A percentile compares a stretch with the other conserved stretches of the same genome.
Conservation (phyloP, 139 green algal genomes). For the Zygnema cylindricum region DNA sequence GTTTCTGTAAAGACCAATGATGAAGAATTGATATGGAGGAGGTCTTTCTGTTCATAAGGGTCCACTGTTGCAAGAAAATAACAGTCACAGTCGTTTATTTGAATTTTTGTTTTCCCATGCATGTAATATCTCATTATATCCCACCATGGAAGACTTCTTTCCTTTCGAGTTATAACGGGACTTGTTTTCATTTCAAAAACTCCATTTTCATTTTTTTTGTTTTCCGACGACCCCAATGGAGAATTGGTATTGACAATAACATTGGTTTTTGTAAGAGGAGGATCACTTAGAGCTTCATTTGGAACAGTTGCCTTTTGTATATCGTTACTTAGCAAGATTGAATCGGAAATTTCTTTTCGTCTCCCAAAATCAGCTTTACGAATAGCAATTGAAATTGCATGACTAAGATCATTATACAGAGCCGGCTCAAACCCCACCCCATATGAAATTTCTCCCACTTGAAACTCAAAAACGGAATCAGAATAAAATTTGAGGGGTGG, state of each 20-base stretch:
- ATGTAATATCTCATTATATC: conserved; percentile 61
- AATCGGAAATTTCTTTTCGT: neutral
- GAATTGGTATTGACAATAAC: too few relatives aligned
- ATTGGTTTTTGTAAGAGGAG: neutral
- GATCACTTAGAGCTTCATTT: neutral
- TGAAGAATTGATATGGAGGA: conserved; percentile 32
- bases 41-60: conserved; percentile 56
- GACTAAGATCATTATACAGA: conserved; percentile 52
- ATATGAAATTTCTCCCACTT: conserved; percentile 24
- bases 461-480: conserved; percentile 9
- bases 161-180: conserved; percentile 16
- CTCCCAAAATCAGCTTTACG: conserved; percentile 39
- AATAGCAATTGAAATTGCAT: conserved; percentile 43
- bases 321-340: too few relatives aligned
- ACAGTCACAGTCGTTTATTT: conserved; percentile 19
- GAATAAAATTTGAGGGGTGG: conserved; percentile 56
- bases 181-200: neutral
- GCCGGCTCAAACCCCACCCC: conserved; percentile 49
- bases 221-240: neutral
- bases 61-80: conserved; percentile 44
- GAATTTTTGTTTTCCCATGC: conserved; percentile 27
- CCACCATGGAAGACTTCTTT: conserved; percentile 56
- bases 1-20: conserved; percentile 29
- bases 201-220: neutral
- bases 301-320: neutral